A percentile compares a stretch with the other conserved stretches of the same genome.
Evolutionary conservation across 345 rosid species (phyloP).

Genomic region (Citrus hindsii): DNA sequence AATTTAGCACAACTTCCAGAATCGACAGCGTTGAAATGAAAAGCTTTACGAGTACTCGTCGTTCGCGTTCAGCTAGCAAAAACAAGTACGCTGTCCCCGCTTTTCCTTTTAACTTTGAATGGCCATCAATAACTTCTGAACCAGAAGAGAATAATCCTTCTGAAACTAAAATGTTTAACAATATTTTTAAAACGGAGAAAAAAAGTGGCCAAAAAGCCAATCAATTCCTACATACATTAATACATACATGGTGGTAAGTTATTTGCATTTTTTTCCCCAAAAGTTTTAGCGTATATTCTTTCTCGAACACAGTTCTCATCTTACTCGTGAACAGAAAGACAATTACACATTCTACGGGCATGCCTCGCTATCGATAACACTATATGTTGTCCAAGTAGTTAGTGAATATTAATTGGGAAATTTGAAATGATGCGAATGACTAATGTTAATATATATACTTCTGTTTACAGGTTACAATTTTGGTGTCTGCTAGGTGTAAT

Average conservation of each 20-base stretch:
- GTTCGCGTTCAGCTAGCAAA: not conserved
- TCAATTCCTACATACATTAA: too few species aligned
- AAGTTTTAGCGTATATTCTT: too few species aligned
- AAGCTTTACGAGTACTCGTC: not conserved
- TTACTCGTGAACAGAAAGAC: too few species aligned
- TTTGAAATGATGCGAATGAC: too few species aligned
- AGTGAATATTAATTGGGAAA: too few species aligned
- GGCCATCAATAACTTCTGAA: not conserved
- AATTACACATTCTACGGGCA: too few species aligned
- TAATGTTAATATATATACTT: not conserved
- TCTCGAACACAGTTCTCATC: too few species aligned
- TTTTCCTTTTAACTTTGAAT: not conserved
- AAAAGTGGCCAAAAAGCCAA: too few species aligned
- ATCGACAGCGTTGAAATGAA: not conserved
- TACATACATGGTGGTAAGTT: not conserved
- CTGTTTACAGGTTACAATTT: not conserved
- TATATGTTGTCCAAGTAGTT: too few species aligned
- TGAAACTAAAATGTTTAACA: not conserved
- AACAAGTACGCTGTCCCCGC: not conserved
- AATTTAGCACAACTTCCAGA: not conserved
- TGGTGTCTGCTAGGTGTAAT: not conserved
- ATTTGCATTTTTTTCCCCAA: too few species aligned
- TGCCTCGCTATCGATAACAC: too few species aligned
- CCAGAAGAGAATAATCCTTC: not conserved
- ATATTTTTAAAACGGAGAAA: not conserved